Evolutionary conservation across 2,329 filamentous ascomycete genomes (phyloP).

Genomic region (Rhexocercosporidium sp.): DNA sequence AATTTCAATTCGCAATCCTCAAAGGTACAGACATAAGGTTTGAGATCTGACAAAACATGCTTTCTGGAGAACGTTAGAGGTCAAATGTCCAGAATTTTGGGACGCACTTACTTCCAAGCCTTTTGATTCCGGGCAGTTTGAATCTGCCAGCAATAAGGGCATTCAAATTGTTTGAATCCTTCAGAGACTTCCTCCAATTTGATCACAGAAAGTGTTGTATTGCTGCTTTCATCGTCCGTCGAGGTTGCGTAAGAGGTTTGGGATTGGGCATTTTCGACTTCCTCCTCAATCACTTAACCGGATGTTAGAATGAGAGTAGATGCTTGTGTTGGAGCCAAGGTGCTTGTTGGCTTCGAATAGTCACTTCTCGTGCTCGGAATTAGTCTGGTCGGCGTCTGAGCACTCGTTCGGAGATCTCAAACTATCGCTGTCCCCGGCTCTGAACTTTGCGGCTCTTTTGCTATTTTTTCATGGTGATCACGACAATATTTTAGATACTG

Average conservation of each 20-base stretch:
- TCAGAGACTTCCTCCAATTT: slow-evolving; percentile 22
- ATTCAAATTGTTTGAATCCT: slow-evolving; percentile 18
- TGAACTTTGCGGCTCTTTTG: slow-evolving; percentile 4
- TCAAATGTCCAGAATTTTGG: not conserved
- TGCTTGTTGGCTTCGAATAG: slow-evolving; percentile 19
- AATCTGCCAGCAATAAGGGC: slow-evolving; percentile 27
- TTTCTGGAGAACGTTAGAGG: slow-evolving; percentile 23
- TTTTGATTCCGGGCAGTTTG: slow-evolving; percentile 28
- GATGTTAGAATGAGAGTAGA: slow-evolving; percentile 6
- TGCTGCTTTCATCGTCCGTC: slow-evolving; percentile 11
- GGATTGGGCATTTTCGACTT: slow-evolving; percentile 16
- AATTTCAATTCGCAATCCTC: slow-evolving; percentile 37
- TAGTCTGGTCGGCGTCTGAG: not conserved
- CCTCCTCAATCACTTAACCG: slow-evolving; percentile 7
- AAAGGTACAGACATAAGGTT: slow-evolving; percentile 42
- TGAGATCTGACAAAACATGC: slow-evolving; percentile 41
- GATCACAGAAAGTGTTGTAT: slow-evolving; percentile 10
- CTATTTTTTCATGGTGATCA: slow-evolving; percentile 31
- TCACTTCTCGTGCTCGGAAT: not conserved
- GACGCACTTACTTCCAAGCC: slow-evolving; percentile 33
- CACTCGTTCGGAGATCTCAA: not conserved
- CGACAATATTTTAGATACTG: slow-evolving; percentile 38
- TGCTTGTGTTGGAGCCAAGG: slow-evolving; percentile 17
- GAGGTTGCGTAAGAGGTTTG: slow-evolving; percentile 27
- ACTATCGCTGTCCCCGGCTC: not conserved